These are phyloP conservation scores for Aspergillus fijiensis DNA, from an alignment of 2,329 filamentous ascomycete genomes.

Conservation along the genomic window DNA sequence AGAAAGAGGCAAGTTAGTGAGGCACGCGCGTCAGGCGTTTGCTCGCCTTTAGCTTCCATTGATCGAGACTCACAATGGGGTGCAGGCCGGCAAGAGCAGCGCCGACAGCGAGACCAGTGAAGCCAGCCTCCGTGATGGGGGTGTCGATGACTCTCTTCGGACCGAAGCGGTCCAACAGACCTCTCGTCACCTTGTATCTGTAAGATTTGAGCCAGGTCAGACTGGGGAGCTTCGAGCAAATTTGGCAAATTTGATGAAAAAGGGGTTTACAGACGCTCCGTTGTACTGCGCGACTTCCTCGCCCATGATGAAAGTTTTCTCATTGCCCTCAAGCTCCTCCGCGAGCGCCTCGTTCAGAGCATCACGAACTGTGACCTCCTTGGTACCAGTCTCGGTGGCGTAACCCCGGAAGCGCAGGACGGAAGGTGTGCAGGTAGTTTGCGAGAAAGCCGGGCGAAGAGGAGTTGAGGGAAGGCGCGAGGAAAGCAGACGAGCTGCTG, in stretches of 20 bases:
- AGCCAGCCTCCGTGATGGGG: slow-evolving; percentile 96
- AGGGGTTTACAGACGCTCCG: slow-evolving; percentile 65
- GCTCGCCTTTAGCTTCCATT: not conserved
- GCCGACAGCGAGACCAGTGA: slow-evolving; percentile 89
- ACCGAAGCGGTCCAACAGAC: slow-evolving; percentile 92
- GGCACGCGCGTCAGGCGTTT: not conserved
- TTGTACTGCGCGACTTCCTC: slow-evolving; percentile 99
- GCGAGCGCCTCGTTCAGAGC: slow-evolving; percentile 96
- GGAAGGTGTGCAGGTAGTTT: slow-evolving; percentile 49
- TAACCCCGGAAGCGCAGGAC: slow-evolving; percentile 54
- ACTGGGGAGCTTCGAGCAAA: slow-evolving; percentile 10
- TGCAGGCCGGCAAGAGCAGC: slow-evolving; percentile 91
- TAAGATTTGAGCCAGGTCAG: slow-evolving; percentile 37
- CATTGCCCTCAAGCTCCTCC: slow-evolving; percentile 91
- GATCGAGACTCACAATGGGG: slow-evolving; percentile 70
- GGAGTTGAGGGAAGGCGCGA: slow-evolving; percentile 52
- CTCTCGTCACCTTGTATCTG: slow-evolving; percentile 98
- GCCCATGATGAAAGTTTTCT: slow-evolving; percentile 92
- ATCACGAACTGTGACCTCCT: slow-evolving; percentile 96
- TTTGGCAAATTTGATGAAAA: not conserved
- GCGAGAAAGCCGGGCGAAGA: slow-evolving; percentile 55
- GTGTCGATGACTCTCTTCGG: slow-evolving; percentile 97
- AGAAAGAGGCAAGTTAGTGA: not conserved
- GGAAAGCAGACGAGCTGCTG: slow-evolving; percentile 62
- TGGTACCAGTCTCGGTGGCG: slow-evolving; percentile 62